Base-by-base conservation (phyloP, 805 yeast species). In the Cyberlindnera galapagoensis region DNA sequence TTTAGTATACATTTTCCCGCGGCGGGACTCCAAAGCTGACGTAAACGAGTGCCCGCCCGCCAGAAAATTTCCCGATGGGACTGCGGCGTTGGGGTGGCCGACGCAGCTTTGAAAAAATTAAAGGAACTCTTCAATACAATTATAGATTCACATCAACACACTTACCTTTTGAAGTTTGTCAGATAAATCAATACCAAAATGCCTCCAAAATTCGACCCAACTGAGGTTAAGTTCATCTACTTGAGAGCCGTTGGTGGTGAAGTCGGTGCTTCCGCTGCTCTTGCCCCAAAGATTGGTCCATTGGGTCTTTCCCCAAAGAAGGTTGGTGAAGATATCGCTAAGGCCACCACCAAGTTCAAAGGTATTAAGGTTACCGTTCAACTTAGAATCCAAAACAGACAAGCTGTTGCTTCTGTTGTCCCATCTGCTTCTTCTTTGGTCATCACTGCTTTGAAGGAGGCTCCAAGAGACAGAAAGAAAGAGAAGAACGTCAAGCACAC, bases 161-260 rank as follows among this genome's bases (percentile, higher is more conserved):
- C 29, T 28, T n/a, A n/a, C n/a, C n/a, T n/a, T n/a, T n/a, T n/a
- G n/a, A n/a, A n/a, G n/a, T n/a, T n/a, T 31, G 15, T 25, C 33
- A 16, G 23, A 25, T 17, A 28, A 22, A n/a, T n/a, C n/a, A 19
- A 32, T 24, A 17, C 20, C 41, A 74, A 60, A 47, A 84, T 86
- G 96, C 95, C 95, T 74, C 95, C 95, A 76, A 86, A 92, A 79
- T 79, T 88, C 74, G 98, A 92, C 71, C 98, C 98, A 65, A 73
- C 56, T 76, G 98, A 92, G 84, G 95, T 92, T 67, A 88, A 88
- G 74, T 85, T 74, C 84, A 76, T 92, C 74, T 90, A 90, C 85
- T 76, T 92, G 72, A 86, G 98, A 83, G 97, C 98, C 72, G 94
- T 87, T 58, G 98, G 98, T 84, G 98, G 98, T 80, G 98, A 92